Evolutionary conservation across 2,329 filamentous ascomycete genomes (phyloP).

Genomic region (Cryphonectria naterciae): DNA sequence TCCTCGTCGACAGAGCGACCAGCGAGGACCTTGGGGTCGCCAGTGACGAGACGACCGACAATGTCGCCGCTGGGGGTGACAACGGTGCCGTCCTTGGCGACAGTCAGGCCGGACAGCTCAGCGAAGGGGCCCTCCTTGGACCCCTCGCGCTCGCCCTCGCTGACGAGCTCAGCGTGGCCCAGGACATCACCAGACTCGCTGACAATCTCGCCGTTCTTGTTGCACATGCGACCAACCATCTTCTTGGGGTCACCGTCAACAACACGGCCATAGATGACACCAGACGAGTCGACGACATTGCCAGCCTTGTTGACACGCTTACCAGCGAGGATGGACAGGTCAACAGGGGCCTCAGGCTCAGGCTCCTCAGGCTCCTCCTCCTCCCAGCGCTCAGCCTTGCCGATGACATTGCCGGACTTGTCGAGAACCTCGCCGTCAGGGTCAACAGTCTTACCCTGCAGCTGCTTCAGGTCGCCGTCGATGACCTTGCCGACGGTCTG

Average conservation of each 20-base stretch:
- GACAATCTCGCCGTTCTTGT: slow-evolving; percentile 72
- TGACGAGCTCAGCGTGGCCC: slow-evolving; percentile 68
- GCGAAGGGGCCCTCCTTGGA: slow-evolving; percentile 70
- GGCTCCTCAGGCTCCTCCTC: slow-evolving; percentile 46
- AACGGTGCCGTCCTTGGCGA: slow-evolving; percentile 71
- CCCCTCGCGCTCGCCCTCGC: slow-evolving; percentile 67
- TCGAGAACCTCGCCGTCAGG: slow-evolving; percentile 72
- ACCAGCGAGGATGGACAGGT: slow-evolving; percentile 67
- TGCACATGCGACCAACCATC: slow-evolving; percentile 70
- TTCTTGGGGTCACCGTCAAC: slow-evolving; percentile 68
- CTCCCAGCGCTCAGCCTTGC: slow-evolving; percentile 71
- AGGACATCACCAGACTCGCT: slow-evolving; percentile 74
- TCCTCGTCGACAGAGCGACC: slow-evolving; percentile 80
- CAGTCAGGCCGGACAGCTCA: slow-evolving; percentile 66
- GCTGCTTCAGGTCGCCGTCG: slow-evolving; percentile 65
- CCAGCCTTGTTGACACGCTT: slow-evolving; percentile 75
- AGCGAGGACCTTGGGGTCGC: slow-evolving; percentile 72
- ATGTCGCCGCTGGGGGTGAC: slow-evolving; percentile 69
- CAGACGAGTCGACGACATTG: slow-evolving; percentile 59
- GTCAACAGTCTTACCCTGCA: slow-evolving; percentile 69
- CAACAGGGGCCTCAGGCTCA: slow-evolving; percentile 53
- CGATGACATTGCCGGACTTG: slow-evolving; percentile 67
- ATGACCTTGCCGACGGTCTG: slow-evolving; percentile 63
- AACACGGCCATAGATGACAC: slow-evolving; percentile 65
- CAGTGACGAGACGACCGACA: slow-evolving; percentile 72